Evolutionary conservation across 75 land plant species (phyloP).

Genomic region (Larix kaempferi): DNA sequence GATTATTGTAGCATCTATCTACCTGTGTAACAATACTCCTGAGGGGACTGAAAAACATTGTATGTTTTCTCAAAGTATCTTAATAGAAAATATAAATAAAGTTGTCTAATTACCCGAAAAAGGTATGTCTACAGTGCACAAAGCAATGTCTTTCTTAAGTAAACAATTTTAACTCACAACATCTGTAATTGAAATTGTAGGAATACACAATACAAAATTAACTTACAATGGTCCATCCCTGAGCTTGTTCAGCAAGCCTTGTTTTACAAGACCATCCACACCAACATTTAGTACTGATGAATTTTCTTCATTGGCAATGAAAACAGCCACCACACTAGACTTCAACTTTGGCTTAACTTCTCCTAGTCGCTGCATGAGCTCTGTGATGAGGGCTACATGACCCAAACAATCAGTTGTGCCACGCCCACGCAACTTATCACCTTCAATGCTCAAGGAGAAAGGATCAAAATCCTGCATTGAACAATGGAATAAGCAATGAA

Average conservation of each 20-base stretch:
- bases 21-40: no score
- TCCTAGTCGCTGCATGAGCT: constrained; percentile 69
- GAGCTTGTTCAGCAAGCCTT: constrained; percentile 74
- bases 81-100: no score
- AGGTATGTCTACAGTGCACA: not conserved
- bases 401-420: constrained; percentile 97
- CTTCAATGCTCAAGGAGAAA: constrained; percentile 80
- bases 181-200: not conserved
- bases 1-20: no score
- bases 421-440: constrained; percentile 80
- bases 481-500: not conserved
- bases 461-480: constrained; percentile 84
- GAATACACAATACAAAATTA: not conserved
- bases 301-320: constrained; percentile 95
- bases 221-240: constrained; percentile 89
- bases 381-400: constrained; percentile 89
- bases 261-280: constrained; percentile 83
- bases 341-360: constrained; percentile 67
- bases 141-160: not conserved
- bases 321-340: constrained; percentile 83
- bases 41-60: not conserved
- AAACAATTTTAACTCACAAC: not conserved
- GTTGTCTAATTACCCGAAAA: no score
- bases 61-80: no score
- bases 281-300: constrained; percentile 70